phyloP scores from a whole-genome alignment of 2,329 filamentous ascomycete species.

The Alternaria sp. region DNA sequence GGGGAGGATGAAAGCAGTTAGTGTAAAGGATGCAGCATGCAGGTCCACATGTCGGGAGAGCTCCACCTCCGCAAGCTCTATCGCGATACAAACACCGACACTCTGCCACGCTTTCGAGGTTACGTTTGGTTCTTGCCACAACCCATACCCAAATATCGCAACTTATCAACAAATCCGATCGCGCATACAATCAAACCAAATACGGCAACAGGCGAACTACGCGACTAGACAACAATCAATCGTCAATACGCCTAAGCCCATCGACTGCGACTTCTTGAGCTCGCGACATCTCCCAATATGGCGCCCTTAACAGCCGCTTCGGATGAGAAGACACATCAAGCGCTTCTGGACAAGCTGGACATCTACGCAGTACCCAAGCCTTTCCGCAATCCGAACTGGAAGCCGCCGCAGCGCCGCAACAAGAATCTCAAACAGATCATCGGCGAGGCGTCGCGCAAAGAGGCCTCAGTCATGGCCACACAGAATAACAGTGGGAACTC shows the following conservation, averaged over 20 bases:
- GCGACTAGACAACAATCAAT: slow-evolving; percentile 8
- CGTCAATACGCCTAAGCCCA: not conserved
- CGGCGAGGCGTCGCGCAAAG: slow-evolving; percentile 84
- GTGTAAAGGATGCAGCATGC: slow-evolving; percentile 25
- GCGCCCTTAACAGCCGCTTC: slow-evolving; percentile 72
- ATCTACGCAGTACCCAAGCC: slow-evolving; percentile 84
- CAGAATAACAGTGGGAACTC: slow-evolving; percentile 81
- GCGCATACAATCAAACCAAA: not conserved
- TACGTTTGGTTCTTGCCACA: not conserved
- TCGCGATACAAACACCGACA: slow-evolving; percentile 14
- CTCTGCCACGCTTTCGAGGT: not conserved
- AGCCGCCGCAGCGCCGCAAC: slow-evolving; percentile 92
- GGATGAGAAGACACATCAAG: slow-evolving; percentile 79
- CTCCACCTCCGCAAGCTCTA: slow-evolving; percentile 36
- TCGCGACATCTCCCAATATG: slow-evolving; percentile 51
- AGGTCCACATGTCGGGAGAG: slow-evolving; percentile 22
- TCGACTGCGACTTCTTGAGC: not conserved
- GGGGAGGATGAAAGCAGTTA: slow-evolving; percentile 41
- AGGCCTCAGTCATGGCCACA: slow-evolving; percentile 86
- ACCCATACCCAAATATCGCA: not conserved
- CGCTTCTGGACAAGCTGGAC: slow-evolving; percentile 89
- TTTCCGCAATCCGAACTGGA: slow-evolving; percentile 91
- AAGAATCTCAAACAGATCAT: slow-evolving; percentile 99
- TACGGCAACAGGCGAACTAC: not conserved
- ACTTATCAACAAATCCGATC: not conserved